A percentile compares a stretch with the other conserved stretches of the same genome.
Evolutionary conservation across 2,329 filamentous ascomycete species (phyloP).

Genomic region (Phialophora macrospora): DNA sequence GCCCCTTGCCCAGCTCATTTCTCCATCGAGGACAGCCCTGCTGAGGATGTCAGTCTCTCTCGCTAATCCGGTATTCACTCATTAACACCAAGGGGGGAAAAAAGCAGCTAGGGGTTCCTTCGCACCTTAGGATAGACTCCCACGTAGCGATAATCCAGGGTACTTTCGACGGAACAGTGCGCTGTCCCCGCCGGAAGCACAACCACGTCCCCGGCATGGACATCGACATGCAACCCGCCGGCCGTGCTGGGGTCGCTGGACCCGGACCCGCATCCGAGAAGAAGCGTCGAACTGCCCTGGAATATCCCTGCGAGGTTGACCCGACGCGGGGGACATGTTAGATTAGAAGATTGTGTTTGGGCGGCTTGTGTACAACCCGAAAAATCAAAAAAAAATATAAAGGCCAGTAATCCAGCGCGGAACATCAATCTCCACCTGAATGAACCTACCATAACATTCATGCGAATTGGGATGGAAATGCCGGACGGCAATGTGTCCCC

Average conservation of each 20-base stretch:
- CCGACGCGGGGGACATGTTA: slow-evolving; percentile 4
- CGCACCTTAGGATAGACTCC: slow-evolving; percentile 45
- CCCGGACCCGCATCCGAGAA: slow-evolving; percentile 43
- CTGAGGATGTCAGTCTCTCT: not conserved
- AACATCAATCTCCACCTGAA: no score
- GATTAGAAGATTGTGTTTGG: not conserved
- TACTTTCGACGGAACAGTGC: slow-evolving; percentile 42
- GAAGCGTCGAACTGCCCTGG: slow-evolving; percentile 20
- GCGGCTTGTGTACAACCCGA: no score
- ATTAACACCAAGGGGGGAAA: not conserved
- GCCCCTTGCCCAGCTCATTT: slow-evolving; percentile 37
- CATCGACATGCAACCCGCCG: slow-evolving; percentile 33
- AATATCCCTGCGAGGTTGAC: slow-evolving; percentile 14
- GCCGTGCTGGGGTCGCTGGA: slow-evolving; percentile 29
- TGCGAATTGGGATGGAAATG: slow-evolving; percentile 47
- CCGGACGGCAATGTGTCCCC: slow-evolving; percentile 38
- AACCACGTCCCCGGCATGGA: slow-evolving; percentile 44
- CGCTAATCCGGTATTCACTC: not conserved
- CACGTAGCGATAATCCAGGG: slow-evolving; percentile 44
- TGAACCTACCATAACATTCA: slow-evolving; percentile 45
- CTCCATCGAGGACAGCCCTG: slow-evolving; percentile 37
- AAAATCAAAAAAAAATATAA: no score
- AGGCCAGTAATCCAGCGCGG: no score
- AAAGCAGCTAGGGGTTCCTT: slow-evolving; percentile 39
- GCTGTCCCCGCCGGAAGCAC: slow-evolving; percentile 45